Base-by-base conservation (phyloP, 352 stramenopile genomes). In the Elongisporangium prolatum region DNA sequence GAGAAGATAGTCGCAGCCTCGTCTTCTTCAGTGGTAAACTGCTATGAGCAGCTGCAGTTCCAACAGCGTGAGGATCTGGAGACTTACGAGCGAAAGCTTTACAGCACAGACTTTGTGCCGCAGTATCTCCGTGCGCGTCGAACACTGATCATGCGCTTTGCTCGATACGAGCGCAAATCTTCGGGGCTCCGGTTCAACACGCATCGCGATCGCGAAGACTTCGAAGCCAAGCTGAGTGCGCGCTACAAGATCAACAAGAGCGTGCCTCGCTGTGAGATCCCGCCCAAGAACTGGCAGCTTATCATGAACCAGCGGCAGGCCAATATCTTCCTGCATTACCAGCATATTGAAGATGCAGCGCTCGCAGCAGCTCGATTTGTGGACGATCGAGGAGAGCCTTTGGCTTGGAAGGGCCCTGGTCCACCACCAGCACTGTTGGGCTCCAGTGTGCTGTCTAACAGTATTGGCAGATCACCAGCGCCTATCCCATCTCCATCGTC, bases 111-210 rank as follows among this genome's bases (percentile, higher is more conserved):
- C 5, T 88, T 88, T 57, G 64, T 84, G 18, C 77, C 77, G 17
- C 76, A 83, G 52, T 47, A 59, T 17, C 25, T 86, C 16, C 74
- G 72, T 11, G 70, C 67, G 3, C 58, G 61, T 28, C 73, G 65
- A 34, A 84, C 75, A 10, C 50, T 84, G 18, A 72, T 84, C 24
- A 62, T 77, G 50, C 69, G 73, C 16, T 80, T 78, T 56, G 68
- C 78, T 16, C 60, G 59, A 14, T 88, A 81, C 50, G 69, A 81
- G 60, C 73, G 77, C 47, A 84, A 84, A 48, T 83, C 77, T 9
- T 84, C 69, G 3, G 75, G 77, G 8, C 79, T 86, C 21, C 73
- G 69, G 14, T 88, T 88, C 48, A 88, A 88, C 63, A 64, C 72
- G 38, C 70, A 86, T 47, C 75, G 74, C 13, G 77, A 88, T 52